Evolutionary conservation across 345 rosid species (phyloP), one percentile per base, ranked within the genome.

Genomic region (Sonneratia alba): DNA sequence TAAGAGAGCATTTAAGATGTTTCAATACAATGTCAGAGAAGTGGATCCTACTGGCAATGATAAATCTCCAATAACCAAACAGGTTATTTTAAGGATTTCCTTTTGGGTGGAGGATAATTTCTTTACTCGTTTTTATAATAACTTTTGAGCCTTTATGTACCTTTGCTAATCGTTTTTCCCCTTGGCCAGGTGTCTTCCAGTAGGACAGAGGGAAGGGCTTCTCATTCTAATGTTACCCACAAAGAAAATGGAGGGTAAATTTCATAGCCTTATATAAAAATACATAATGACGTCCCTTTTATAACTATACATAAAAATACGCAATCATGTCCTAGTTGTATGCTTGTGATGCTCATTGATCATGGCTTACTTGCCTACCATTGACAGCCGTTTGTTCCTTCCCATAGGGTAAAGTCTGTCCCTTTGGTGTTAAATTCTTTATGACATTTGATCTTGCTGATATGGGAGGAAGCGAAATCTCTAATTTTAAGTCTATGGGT

Each of bases 1-100:
- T 38, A 91, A 83, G 78, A 89, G 96, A 68, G 97, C 97, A 22
- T 94, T 94, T 70, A 91, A 90, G 79, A 78, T 96, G 59, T 94
- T 94, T 78, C 95, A 88, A 73, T 86, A 79, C 77, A 86, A 82
- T 84, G 77, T 71, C 32, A 82, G 74, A 78, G 86, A 78, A 65
- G 69, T 71, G 53, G 83, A 72, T 70, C 68, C 81, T 66, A 80
- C 91, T n/a, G 69, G 67, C 0, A 80, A 77, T n/a, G 86, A 76
- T 69, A 77, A 68, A 77, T 76, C 84, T 12, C 66, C 66, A 62
- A 27, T 62, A 3, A 6, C 73, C 36, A 37, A 70, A 18, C 73
- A 70, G 73, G 73, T 70, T 36, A 27, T 27, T 21, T 1, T 45
- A 68, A 9, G 36, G 16, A 15, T 68, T 68, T 22, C 19, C 34